Percentiles rank a stretch among this genome's conserved stretches.
Conservation (phyloP, 164 flowering plant genomes). For the Umbellularia californica region DNA sequence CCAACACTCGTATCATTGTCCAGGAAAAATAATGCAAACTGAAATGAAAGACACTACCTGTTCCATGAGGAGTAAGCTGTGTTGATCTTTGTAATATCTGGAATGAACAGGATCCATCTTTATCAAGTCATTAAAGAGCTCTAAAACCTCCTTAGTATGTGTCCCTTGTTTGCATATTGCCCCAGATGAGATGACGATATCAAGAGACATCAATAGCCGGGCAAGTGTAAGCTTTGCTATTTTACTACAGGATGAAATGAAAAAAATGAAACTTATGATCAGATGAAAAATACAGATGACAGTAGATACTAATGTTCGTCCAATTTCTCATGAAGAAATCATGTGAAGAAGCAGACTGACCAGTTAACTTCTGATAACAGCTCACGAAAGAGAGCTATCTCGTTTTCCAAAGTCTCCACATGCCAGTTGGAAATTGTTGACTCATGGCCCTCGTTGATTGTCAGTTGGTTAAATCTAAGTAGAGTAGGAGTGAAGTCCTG, state of each 20-base stretch:
- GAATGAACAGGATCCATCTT: slow-evolving; percentile 66
- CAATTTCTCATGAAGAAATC: background rate
- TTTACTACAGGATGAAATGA: slow-evolving; percentile 46
- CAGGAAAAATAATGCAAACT: background rate
- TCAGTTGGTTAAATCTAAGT: slow-evolving; percentile 20
- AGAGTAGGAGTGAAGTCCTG: slow-evolving; percentile 24
- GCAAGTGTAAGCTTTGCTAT: slow-evolving; percentile 92
- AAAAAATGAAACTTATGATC: background rate
- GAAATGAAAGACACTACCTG: slow-evolving; percentile 42
- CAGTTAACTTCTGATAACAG: slow-evolving; percentile 49
- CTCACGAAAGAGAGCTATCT: slow-evolving; percentile 56
- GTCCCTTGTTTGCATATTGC: slow-evolving; percentile 19
- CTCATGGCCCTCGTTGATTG: slow-evolving; percentile 25
- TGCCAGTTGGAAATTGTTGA: slow-evolving; percentile 36
- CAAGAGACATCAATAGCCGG: slow-evolving; percentile 61
- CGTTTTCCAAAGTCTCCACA: slow-evolving; percentile 37
- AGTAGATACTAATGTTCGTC: background rate
- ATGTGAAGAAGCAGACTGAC: slow-evolving; percentile 25
- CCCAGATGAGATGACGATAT: slow-evolving; percentile 32
- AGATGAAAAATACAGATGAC: background rate
- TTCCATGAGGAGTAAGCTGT: slow-evolving; percentile 52
- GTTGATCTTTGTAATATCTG: slow-evolving; percentile 65
- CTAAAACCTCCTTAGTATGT: slow-evolving; percentile 58
- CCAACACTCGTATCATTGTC: background rate
- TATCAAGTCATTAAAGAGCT: slow-evolving; percentile 55